These are phyloP conservation scores for Phytophthora idaei DNA, from an alignment of 352 stramenopile species.

Conservation along the genomic window DNA sequence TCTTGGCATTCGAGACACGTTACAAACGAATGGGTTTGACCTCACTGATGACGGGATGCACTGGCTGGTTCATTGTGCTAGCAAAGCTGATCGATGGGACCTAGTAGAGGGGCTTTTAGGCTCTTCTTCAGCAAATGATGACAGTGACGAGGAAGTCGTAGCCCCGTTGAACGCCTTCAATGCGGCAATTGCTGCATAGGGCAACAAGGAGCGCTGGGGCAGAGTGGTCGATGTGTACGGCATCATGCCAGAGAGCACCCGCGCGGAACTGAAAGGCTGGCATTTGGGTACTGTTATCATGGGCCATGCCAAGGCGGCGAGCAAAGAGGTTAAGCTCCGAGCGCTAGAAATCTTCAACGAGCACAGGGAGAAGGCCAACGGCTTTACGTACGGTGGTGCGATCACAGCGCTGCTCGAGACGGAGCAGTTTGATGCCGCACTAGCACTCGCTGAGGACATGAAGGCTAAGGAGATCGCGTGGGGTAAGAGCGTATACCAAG, in stretches of 20 bases:
- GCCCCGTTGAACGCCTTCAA: constrained; percentile 65
- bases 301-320: constrained; percentile 51
- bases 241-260: constrained; percentile 47
- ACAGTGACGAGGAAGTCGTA: constrained; percentile 37
- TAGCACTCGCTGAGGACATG: constrained; percentile 48
- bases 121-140: constrained; percentile 16
- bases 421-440: constrained; percentile 48
- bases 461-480: constrained; percentile 46
- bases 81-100: constrained; percentile 60
- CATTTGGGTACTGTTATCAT: constrained; percentile 69
- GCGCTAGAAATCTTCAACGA: constrained; percentile 53
- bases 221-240: constrained; percentile 58
- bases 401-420: constrained; percentile 52
- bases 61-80: constrained; percentile 64
- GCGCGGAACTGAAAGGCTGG: constrained; percentile 39
- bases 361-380: constrained; percentile 41
- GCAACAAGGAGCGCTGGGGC: constrained; percentile 61
- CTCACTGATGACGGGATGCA: constrained; percentile 72
- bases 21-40: constrained; percentile 49
- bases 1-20: constrained; percentile 52
- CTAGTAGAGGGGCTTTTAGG: constrained; percentile 50
- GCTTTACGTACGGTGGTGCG: constrained; percentile 60
- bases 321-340: constrained; percentile 33
- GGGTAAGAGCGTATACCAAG: constrained; percentile 59
- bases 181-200: constrained; percentile 66